Base-by-base conservation (phyloP, 2,329 filamentous ascomycete species). In the Dendryphion nanum region DNA sequence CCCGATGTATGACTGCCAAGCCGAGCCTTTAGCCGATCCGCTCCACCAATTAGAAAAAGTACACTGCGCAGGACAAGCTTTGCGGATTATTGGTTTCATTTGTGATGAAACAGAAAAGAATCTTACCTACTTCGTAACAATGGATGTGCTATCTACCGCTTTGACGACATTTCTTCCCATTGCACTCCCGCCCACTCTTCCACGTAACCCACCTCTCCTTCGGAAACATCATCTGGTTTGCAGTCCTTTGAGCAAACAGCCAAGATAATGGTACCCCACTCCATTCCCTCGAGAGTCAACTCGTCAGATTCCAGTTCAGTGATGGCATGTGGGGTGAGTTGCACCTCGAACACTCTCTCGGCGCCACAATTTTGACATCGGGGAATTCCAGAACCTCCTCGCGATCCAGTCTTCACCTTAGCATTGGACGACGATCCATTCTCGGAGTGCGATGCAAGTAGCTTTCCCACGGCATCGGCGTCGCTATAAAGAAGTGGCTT, bases 101-200 rank as follows among this genome's bases (percentile, higher is more conserved):
- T n/a, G n/a, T n/a, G n/a, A n/a, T n/a, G n/a, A n/a, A n/a, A n/a
- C n/a, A n/a, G n/a, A n/a, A n/a, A n/a, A n/a, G n/a, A n/a, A n/a
- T n/a, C n/a, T n/a, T n/a, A n/a, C n/a, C n/a, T n/a, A n/a, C n/a
- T n/a, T n/a, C n/a, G n/a, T n/a, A n/a, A n/a, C n/a, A n/a, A n/a
- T n/a, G n/a, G 23, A 26, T 8, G n/a, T n/a, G 23, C n/a, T 30
- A 15, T 17, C 16, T 29, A 48, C 34, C 39, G 55, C 41, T 51
- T 55, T 15, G 51, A 47, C 10, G 59, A 60, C 29, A 72, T 57
- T 66, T 96, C 90, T 68, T 98, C 93, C 93, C 91, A 98, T 67
- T 98, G 93, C 48, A 97, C 93, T 5, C 91, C 93, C n/a, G 79
- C 82, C 91, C 93, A 98, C 68, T 98, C 93, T 72, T 97, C 93